Percentiles rank a stretch among this genome's conserved stretches.
Evolutionary conservation across 805 yeast genomes (phyloP).

Genomic region (Monosporozyma servazzii): DNA sequence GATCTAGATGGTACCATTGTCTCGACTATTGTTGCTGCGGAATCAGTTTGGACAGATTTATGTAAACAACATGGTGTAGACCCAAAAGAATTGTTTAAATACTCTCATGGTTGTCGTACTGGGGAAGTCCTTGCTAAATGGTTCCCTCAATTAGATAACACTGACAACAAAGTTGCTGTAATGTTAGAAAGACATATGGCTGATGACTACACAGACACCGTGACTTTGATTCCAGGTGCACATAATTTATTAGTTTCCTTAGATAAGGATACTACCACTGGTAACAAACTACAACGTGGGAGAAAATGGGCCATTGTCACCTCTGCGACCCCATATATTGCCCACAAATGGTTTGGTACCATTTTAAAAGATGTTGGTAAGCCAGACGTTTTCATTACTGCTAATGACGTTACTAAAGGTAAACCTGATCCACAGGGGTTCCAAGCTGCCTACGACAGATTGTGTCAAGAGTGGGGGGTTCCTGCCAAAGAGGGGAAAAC

Average conservation of each 20-base stretch:
- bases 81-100: conserved; percentile 53
- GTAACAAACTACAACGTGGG: conserved; percentile 15
- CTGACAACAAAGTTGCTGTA: conserved; percentile 41
- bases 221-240: conserved; percentile 64
- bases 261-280: conserved; percentile 28
- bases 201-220: conserved; percentile 53
- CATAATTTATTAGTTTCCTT: conserved; percentile 44
- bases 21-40: conserved; percentile 66
- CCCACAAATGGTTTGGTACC: conserved; percentile 57
- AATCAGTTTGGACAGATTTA: conserved; percentile 61
- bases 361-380: conserved; percentile 43
- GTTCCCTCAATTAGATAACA: conserved; percentile 59
- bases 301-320: conserved; percentile 76
- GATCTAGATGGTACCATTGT: conserved; percentile 84
- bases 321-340: conserved; percentile 63
- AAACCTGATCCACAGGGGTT: conserved; percentile 82
- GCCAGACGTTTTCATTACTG: conserved; percentile 73
- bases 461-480: conserved; percentile 33
- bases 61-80: conserved; percentile 48
- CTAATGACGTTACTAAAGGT: conserved; percentile 60
- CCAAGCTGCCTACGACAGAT: conserved; percentile 42
- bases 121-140: conserved; percentile 56
- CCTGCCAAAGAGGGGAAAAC: conserved; percentile 15
- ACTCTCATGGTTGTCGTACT: conserved; percentile 70
- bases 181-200: conserved; percentile 57